Conservation (phyloP, 805 yeast genomes). For the Candida pseudofarinosa region DNA sequence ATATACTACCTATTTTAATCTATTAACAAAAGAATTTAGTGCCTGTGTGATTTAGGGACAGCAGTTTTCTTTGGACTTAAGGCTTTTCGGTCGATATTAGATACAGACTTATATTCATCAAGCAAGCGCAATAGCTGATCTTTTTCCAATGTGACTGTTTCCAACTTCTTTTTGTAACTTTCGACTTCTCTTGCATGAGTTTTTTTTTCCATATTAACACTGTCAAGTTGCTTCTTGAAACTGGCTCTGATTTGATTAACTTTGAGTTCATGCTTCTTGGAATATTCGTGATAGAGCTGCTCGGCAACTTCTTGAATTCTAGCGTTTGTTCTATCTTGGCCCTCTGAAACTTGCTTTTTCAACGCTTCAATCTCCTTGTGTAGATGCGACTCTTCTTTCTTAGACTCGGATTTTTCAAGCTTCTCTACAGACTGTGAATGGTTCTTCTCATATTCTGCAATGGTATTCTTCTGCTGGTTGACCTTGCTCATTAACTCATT, state of each 20-base stretch:
- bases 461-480: slow-evolving; percentile 12
- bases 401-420: slow-evolving; percentile 4
- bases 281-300: slow-evolving; percentile 67
- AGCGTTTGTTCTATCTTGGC: slow-evolving; percentile 44
- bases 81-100: not conserved
- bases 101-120: slow-evolving; percentile 5
- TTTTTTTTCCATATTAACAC: slow-evolving; percentile 39
- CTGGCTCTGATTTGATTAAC: slow-evolving; percentile 48
- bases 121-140: slow-evolving; percentile 47
- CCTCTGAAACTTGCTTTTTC: slow-evolving; percentile 6
- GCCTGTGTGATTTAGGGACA: slow-evolving; percentile 1
- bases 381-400: slow-evolving; percentile 7
- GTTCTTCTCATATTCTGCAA: slow-evolving; percentile 13
- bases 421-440: slow-evolving; percentile 10
- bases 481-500: slow-evolving; percentile 24
- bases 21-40: slow-evolving; percentile 1
- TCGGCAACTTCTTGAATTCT: slow-evolving; percentile 61
- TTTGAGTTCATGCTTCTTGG: slow-evolving; percentile 73
- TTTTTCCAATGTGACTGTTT: slow-evolving; percentile 40
- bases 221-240: slow-evolving; percentile 34
- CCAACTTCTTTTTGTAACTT: slow-evolving; percentile 36
- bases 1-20: not conserved
- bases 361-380: slow-evolving; percentile 8
- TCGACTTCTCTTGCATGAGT: slow-evolving; percentile 50
- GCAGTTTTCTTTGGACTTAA: slow-evolving; percentile 11